Evolutionary conservation across 2,329 filamentous ascomycete genomes (phyloP), one percentile per base, ranked within the genome.

Genomic region (Xylariomycetidae sp.): DNA sequence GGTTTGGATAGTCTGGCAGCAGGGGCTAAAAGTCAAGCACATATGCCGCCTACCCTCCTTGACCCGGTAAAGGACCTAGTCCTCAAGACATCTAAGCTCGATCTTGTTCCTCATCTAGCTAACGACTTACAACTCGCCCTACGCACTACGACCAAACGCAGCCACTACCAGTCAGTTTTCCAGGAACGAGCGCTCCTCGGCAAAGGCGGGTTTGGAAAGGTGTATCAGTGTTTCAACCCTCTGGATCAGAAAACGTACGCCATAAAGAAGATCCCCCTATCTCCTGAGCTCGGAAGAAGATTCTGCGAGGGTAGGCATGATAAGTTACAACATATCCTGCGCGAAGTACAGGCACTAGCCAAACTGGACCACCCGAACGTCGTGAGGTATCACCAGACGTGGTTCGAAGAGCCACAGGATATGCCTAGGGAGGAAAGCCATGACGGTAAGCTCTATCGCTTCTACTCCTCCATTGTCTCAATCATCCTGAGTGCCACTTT

Each of bases 361-460:
- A 46, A 42, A 19, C 43, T 58, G 12, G 54, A 57, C 30, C 54
- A 58, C 31, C 49, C 52, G 10, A 58, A 58, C 27, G 48, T 58
- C 29, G 54, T 58, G 12, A 46, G 54, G 1, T 58, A 58, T 32
- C 51, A 58, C 28, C 48, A 47, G 15, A 53, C 54, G 1, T 57
- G 53, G 53, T 47, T 56, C 34, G 54, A 58, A 28, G 45, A 53
- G 29, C 47, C 50, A n/a, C 49, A 50, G 5, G 33, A 37, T 15
- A 11, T 25, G 4, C 20, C 34, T 12, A n/a, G n/a, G n/a, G 61
- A 4, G 56, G 63, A 14, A 63, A 71, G 17, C n/a, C n/a, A n/a
- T n/a, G n/a, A n/a, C n/a, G n/a, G n/a, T n/a, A n/a, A n/a, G n/a
- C n/a, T n/a, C n/a, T n/a, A n/a, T n/a, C n/a, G n/a, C n/a, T n/a